Conservation (phyloP, 768 basidiomycete species). For the Ramaria sp. region DNA sequence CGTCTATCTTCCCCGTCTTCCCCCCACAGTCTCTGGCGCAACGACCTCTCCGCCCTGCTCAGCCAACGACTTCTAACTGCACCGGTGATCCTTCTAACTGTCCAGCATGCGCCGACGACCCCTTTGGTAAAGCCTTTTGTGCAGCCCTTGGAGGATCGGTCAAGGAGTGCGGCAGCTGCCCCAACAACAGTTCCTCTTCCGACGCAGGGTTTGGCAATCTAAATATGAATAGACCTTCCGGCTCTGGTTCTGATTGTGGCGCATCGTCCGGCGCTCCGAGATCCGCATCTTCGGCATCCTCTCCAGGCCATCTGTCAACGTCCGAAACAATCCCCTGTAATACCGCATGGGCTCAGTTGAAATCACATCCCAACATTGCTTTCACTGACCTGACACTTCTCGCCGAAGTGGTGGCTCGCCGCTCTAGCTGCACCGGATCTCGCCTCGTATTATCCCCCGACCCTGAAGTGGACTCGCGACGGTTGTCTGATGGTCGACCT, state of each 20-base stretch:
- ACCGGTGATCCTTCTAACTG: slow-evolving; percentile 86
- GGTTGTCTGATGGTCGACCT: background rate
- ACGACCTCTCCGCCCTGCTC: slow-evolving; percentile 22
- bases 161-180: slow-evolving; percentile 45
- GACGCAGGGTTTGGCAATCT: slow-evolving; percentile 13
- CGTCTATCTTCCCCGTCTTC: slow-evolving; percentile 42
- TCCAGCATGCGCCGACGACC: slow-evolving; percentile 73
- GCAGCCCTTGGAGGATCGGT: slow-evolving; percentile 57
- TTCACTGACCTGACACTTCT: slow-evolving; percentile 77
- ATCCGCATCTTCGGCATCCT: background rate
- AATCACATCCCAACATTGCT: slow-evolving; percentile 79
- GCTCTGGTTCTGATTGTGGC: slow-evolving; percentile 10
- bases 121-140: slow-evolving; percentile 84
- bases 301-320: background rate
- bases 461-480: slow-evolving; percentile 33
- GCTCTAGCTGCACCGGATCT: slow-evolving; percentile 68
- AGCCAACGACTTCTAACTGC: slow-evolving; percentile 28
- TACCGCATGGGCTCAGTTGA: slow-evolving; percentile 75
- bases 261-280: background rate
- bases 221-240: slow-evolving; percentile 22
- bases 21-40: slow-evolving; percentile 18
- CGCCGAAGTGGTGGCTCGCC: slow-evolving; percentile 81
- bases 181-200: slow-evolving; percentile 24
- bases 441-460: slow-evolving; percentile 48
- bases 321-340: slow-evolving; percentile 63